phyloP scores from a whole-genome alignment of 2,329 filamentous ascomycete species.

The Penicillium sp. region DNA sequence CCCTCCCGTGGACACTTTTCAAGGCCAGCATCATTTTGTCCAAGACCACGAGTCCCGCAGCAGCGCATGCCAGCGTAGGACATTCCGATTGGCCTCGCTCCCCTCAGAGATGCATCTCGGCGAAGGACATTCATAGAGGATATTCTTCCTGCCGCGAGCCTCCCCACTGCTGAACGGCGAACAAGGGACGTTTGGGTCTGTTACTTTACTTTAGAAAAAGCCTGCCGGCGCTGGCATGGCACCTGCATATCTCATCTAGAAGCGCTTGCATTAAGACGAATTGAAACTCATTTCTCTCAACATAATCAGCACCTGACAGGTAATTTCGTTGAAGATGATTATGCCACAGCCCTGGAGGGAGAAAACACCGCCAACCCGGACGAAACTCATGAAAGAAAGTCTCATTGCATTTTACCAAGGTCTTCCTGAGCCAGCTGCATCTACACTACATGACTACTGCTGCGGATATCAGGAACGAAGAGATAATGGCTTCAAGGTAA shows the following conservation, averaged over 20 bases:
- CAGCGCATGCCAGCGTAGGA: neutral
- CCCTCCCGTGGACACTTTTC: neutral
- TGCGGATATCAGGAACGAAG: no score
- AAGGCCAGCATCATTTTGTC: neutral
- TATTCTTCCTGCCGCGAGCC: neutral
- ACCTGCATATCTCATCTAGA: slow-evolving; percentile 13
- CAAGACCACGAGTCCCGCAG: neutral
- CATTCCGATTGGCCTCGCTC: no score
- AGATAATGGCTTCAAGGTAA: no score
- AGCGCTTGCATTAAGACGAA: slow-evolving; percentile 17
- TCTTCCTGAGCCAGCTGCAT: no score
- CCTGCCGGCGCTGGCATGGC: slow-evolving; percentile 5
- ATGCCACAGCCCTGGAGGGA: no score
- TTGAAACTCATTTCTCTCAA: neutral
- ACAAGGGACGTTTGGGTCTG: neutral
- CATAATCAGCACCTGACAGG: neutral
- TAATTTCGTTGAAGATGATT: no score
- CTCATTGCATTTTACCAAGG: no score
- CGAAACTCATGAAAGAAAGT: no score
- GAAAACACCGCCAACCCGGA: no score
- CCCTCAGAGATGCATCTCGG: neutral
- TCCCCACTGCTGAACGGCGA: neutral
- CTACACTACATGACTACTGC: no score
- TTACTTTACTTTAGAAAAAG: neutral
- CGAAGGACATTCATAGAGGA: neutral